Percentiles rank a stretch among this genome's conserved stretches.
phyloP scores from a whole-genome alignment of 2,329 filamentous ascomycete genomes.

The Trichocomaceae sp. region DNA sequence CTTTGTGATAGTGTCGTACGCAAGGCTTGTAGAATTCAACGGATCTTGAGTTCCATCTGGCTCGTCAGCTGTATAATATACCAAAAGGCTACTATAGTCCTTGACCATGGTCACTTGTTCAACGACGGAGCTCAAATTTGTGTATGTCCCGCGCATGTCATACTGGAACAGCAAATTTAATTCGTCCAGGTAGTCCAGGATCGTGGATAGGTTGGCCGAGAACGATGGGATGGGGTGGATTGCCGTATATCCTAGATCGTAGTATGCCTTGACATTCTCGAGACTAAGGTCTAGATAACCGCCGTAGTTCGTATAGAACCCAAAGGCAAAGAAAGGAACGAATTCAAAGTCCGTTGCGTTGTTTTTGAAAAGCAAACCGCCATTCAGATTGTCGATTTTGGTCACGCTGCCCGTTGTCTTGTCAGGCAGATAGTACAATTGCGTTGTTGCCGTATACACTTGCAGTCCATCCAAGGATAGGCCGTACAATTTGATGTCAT shows the following conservation, averaged over 20 bases:
- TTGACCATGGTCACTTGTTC: constrained; percentile 8
- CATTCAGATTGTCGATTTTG: constrained; percentile 13
- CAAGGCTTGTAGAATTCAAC: constrained; percentile 8
- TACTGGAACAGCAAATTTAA: constrained; percentile 13
- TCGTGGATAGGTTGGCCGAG: constrained; percentile 8
- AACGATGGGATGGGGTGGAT: constrained; percentile 10
- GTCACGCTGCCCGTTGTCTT: constrained; percentile 9
- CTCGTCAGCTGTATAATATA: constrained; percentile 12
- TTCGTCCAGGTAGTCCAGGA: constrained; percentile 12
- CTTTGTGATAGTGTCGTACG: constrained; percentile 7
- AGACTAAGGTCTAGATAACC: constrained; percentile 10
- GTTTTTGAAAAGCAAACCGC: constrained; percentile 6
- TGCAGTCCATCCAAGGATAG: constrained; percentile 9
- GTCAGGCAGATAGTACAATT: constrained; percentile 11
- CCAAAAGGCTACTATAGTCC: constrained; percentile 8
- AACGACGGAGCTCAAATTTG: constrained; percentile 7
- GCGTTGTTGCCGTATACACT: constrained; percentile 7
- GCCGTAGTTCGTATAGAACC: constrained; percentile 11
- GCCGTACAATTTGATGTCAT: constrained; percentile 3
- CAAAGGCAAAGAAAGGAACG: constrained; percentile 10
- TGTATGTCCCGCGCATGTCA: constrained; percentile 12
- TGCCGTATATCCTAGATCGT: constrained; percentile 11
- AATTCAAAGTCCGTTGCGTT: constrained; percentile 6
- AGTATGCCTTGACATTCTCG: constrained; percentile 10
- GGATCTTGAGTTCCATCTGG: constrained; percentile 9